Base-by-base conservation (phyloP, 2,329 filamentous ascomycete genomes). In the Ramularia endophylla region DNA sequence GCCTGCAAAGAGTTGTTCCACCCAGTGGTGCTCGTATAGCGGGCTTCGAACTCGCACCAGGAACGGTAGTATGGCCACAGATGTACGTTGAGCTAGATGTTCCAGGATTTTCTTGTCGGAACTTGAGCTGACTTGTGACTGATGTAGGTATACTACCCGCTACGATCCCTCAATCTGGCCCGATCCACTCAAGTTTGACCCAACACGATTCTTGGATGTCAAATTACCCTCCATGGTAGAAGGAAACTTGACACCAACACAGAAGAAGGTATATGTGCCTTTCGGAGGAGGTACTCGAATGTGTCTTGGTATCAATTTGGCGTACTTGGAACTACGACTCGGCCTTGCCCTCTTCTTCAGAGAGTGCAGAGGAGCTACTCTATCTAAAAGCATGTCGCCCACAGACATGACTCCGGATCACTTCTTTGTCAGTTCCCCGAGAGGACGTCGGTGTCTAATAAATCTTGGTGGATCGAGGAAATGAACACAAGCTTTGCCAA, bases 1-100 rank as follows among this genome's bases (percentile, higher is more conserved):
- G 55, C 22, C 49, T 66, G 9, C 64, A 64, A 18, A 56, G 65
- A n/a, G 54, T 59, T 3, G 58, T 63, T 3, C 65, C 65, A 4
- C 40, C 51, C 8, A 53, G 58, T n/a, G 65, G 65, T 11, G 51
- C 50, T 29, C 43, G 30, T 13, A 48, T 48, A 15, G 43, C 43
- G 11, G 46, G 46, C 12, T 48, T 41, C 20, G 46, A 48, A 8
- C 46, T 48, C 41, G 39, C 43, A 9, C 46, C 46, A 3, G 46
- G 46, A 2, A 46, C 43, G 4, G 25, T 48, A 34, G 46, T 48
- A 8, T 48, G 46, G 46, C 46, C 46, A 22, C 46, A 48, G 13
- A 48, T 48, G 46, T 48, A 35, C 6, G 43, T 43, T 16, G 15
- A 33, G 11, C 22, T 6, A n/a, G n/a, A n/a, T n/a, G n/a, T n/a